Conservation (phyloP, 371 early-diverging fungal species). For the Circinella minor region DNA sequence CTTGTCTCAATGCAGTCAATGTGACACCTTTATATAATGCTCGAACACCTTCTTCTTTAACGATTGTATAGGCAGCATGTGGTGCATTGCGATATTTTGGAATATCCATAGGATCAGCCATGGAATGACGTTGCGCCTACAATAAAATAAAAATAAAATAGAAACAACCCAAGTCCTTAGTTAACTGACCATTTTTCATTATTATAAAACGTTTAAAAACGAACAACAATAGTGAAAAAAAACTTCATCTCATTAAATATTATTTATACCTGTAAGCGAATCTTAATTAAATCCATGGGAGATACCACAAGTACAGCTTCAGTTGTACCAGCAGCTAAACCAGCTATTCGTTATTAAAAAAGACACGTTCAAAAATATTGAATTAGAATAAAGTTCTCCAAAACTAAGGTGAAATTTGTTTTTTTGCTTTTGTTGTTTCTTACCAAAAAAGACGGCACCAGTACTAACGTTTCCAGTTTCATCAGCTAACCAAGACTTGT, state of each 20-base stretch:
- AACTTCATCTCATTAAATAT: too few relatives aligned
- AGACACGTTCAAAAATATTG: too few relatives aligned
- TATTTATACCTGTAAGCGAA: conserved; percentile 79
- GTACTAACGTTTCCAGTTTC: conserved; percentile 75
- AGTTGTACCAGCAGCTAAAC: conserved; percentile 94
- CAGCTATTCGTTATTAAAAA: conserved; percentile 62
- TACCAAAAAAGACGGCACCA: conserved; percentile 80
- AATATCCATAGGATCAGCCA: conserved; percentile 94
- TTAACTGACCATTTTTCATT: too few relatives aligned
- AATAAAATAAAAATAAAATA: too few relatives aligned
- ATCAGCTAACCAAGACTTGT: conserved; percentile 87
- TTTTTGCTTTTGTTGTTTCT: conserved; percentile 17
- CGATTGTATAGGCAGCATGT: conserved; percentile 91
- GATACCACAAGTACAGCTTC: conserved; percentile 95
- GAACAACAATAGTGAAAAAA: too few relatives aligned
- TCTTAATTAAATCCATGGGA: conserved; percentile 98
- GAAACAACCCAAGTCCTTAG: too few relatives aligned
- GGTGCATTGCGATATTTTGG: conserved; percentile 96
- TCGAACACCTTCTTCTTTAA: conserved; percentile 89
- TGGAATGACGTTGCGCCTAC: conserved; percentile 91
- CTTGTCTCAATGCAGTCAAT: conserved; percentile 94
- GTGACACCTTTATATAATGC: conserved; percentile 95
- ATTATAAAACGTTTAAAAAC: too few relatives aligned
- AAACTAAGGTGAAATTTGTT: too few relatives aligned
- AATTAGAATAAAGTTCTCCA: too few relatives aligned